These are phyloP conservation scores for Dioscorea dumetorum DNA, from an alignment of 106 monocot genomes.

Conservation along the genomic window DNA sequence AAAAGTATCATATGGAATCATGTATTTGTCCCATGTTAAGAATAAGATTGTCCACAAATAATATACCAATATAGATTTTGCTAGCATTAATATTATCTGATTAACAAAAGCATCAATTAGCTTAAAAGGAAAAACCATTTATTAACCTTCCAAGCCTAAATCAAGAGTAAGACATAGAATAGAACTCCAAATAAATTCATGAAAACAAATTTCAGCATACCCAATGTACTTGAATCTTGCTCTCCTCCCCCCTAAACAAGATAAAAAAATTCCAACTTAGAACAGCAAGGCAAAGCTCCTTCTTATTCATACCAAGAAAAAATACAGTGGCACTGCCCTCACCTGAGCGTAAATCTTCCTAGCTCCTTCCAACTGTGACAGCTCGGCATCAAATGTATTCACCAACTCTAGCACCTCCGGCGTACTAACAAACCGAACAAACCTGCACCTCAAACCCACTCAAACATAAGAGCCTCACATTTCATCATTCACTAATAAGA, in stretches of 20 bases:
- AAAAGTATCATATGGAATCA: too few relatives aligned
- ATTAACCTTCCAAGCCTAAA: too few relatives aligned
- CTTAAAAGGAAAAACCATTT: background rate
- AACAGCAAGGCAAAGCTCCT: background rate
- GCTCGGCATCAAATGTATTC: constrained; percentile 85
- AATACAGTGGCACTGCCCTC: background rate
- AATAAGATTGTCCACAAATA: too few relatives aligned
- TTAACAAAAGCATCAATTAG: background rate
- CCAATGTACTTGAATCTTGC: constrained; percentile 20
- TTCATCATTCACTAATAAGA: background rate
- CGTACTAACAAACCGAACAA: constrained; percentile 97
- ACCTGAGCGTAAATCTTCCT: constrained; percentile 84
- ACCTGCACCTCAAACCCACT: constrained; percentile 32
- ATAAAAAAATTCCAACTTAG: constrained; percentile 1
- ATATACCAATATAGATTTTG: background rate
- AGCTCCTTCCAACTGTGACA: constrained; percentile 87
- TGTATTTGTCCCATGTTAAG: too few relatives aligned
- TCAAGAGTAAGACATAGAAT: background rate
- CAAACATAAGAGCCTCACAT: background rate
- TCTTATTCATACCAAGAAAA: background rate
- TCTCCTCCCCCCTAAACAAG: constrained; percentile 46
- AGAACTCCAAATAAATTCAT: background rate
- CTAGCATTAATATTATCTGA: background rate
- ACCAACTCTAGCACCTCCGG: constrained; percentile 91
- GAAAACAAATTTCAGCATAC: constrained; percentile 11